Evolutionary conservation across 495 filamentous ascomycete species (phyloP).

Genomic region (Talaromyces stipitatus): DNA sequence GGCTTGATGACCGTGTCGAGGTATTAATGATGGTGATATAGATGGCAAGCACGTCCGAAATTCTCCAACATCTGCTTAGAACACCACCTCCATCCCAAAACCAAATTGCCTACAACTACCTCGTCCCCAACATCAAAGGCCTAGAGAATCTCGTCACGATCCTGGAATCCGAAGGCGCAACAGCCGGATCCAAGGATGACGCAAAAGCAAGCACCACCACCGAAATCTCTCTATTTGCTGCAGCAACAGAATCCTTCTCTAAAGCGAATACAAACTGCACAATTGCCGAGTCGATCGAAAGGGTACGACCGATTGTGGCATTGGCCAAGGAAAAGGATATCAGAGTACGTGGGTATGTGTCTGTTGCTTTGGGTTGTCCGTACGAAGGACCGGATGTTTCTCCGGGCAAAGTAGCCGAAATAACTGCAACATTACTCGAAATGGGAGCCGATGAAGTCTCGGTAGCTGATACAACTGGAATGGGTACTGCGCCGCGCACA

Average conservation of each 20-base stretch:
- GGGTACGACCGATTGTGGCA: constrained; percentile 67
- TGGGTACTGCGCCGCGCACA: constrained; percentile 84
- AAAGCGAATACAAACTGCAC: constrained; percentile 86
- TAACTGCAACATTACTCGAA: constrained; percentile 74
- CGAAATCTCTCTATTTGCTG: constrained; percentile 86
- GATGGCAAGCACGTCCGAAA: constrained; percentile 88
- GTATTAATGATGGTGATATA: constrained; percentile 20
- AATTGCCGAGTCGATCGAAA: constrained; percentile 70
- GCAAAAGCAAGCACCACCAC: constrained; percentile 32
- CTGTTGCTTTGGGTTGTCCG: constrained; percentile 87
- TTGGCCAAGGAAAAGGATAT: constrained; percentile 63
- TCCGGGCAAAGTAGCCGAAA: constrained; percentile 71
- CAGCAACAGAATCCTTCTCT: constrained; percentile 88
- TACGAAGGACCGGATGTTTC: constrained; percentile 83
- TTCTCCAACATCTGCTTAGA: constrained; percentile 65
- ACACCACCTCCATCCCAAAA: constrained; percentile 48
- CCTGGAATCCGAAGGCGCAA: constrained; percentile 30
- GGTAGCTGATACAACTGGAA: constrained; percentile 91
- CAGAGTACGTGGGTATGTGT: constrained; percentile 86
- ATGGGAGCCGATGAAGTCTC: constrained; percentile 96
- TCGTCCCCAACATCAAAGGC: constrained; percentile 83
- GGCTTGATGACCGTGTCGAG: not conserved
- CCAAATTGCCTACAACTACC: constrained; percentile 83
- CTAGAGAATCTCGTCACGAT: constrained; percentile 49
- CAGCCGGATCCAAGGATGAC: constrained; percentile 31